Evolutionary conservation across 192 early-diverging fungal species (phyloP).

Genomic region (Podila epicladia): DNA sequence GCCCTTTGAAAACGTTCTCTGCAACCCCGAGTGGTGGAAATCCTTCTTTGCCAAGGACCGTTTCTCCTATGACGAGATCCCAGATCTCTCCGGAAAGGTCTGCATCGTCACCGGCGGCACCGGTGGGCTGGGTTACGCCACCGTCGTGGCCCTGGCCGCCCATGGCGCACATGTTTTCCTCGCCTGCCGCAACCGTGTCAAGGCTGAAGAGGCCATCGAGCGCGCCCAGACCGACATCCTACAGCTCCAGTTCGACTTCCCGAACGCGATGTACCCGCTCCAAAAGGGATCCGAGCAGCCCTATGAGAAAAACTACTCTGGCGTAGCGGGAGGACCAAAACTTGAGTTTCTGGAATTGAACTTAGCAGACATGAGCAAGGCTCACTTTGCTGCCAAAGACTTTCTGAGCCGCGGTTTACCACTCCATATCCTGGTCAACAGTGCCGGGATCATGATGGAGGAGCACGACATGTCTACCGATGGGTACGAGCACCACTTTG

Average conservation of each 20-base stretch:
- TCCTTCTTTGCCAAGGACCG: slow-evolving; percentile 7
- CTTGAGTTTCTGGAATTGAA: slow-evolving; percentile 55
- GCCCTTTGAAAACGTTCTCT: slow-evolving; percentile 10
- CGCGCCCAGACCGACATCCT: slow-evolving; percentile 14
- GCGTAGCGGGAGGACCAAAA: not conserved
- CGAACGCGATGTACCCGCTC: slow-evolving; percentile 1
- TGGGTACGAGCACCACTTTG: slow-evolving; percentile 58
- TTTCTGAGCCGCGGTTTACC: slow-evolving; percentile 21
- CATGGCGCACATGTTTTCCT: slow-evolving; percentile 23
- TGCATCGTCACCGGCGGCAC: slow-evolving; percentile 57
- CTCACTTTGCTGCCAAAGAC: slow-evolving; percentile 13
- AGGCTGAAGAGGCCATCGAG: slow-evolving; percentile 18
- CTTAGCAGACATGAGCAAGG: slow-evolving; percentile 36
- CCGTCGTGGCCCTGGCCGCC: slow-evolving; percentile 18
- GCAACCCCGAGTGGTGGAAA: slow-evolving; percentile 17
- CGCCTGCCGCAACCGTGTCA: slow-evolving; percentile 12
- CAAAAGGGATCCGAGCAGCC: not conserved
- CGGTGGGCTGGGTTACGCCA: slow-evolving; percentile 18
- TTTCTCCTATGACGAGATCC: slow-evolving; percentile 41
- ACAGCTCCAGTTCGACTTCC: slow-evolving; percentile 20
- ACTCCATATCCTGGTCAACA: slow-evolving; percentile 54
- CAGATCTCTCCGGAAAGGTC: slow-evolving; percentile 50
- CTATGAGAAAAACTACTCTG: not conserved
- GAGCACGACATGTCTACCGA: slow-evolving; percentile 51
- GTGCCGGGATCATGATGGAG: slow-evolving; percentile 50